Evolutionary conservation across 2,329 filamentous ascomycete genomes (phyloP).

Genomic region (Alternaria triticimaculans): DNA sequence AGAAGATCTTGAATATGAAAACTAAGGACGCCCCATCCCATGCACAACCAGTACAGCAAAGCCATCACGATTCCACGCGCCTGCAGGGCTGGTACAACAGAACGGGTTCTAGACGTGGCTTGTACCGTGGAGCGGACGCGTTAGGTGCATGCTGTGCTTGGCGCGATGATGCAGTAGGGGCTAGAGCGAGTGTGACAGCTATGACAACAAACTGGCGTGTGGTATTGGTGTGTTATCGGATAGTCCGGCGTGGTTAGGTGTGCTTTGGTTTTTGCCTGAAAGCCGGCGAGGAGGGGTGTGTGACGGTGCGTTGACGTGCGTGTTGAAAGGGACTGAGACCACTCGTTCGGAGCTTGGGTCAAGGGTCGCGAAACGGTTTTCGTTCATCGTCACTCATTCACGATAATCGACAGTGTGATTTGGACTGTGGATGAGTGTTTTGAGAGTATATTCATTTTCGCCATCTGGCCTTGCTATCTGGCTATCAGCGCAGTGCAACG

Average conservation of each 20-base stretch:
- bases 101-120: background rate
- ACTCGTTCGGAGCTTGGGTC: background rate
- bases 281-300: background rate
- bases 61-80: background rate
- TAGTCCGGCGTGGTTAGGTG: background rate
- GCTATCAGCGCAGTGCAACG: background rate
- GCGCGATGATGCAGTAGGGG: background rate
- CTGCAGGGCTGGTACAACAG: background rate
- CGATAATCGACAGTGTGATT: no score
- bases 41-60: background rate
- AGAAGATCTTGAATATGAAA: background rate
- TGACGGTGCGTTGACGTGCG: background rate
- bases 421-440: background rate
- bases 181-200: background rate
- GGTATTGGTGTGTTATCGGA: background rate
- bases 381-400: background rate
- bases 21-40: background rate
- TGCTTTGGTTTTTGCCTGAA: background rate
- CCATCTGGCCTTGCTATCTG: background rate
- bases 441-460: background rate
- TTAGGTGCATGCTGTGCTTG: background rate
- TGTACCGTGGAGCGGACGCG: background rate
- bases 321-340: background rate
- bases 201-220: background rate
- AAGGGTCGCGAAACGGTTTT: background rate